Evolutionary conservation across 169 alveolate genomes (phyloP).

Genomic region (Cryptosporidium canis): DNA sequence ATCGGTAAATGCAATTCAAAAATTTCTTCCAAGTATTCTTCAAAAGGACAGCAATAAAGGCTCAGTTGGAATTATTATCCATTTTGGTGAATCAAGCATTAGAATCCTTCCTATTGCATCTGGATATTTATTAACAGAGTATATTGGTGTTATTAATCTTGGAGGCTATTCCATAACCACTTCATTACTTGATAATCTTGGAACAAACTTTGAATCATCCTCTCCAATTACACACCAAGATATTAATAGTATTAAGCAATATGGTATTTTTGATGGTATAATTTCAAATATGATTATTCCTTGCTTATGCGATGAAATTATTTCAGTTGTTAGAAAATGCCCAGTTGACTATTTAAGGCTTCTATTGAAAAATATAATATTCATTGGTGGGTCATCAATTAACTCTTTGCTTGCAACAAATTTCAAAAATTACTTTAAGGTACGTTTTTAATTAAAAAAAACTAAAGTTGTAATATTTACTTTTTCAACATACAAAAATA

Average conservation of each 20-base stretch:
- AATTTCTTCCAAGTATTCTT: constrained; percentile 46
- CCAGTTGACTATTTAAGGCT: constrained; percentile 53
- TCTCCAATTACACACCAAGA: neutral
- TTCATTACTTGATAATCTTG: constrained; percentile 1
- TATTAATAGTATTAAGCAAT: constrained; percentile 9
- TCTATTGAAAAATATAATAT: constrained; percentile 25
- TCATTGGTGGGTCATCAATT: constrained; percentile 57
- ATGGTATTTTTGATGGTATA: constrained; percentile 28
- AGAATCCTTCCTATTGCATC: constrained; percentile 69
- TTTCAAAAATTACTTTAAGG: constrained; percentile 30
- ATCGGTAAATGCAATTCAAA: constrained; percentile 35
- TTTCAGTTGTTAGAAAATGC: constrained; percentile 37
- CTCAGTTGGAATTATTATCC: constrained; percentile 31
- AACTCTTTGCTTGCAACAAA: neutral
- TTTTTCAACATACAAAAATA: neutral
- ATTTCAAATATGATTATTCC: constrained; percentile 48
- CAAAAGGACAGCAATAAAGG: constrained; percentile 8
- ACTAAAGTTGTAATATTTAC: neutral
- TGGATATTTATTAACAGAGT: constrained; percentile 48
- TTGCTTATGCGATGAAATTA: constrained; percentile 15
- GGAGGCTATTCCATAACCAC: constrained; percentile 53
- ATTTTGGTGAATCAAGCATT: constrained; percentile 53
- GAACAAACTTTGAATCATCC: neutral
- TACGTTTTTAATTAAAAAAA: no score
- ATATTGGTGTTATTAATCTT: constrained; percentile 24